A percentile compares a stretch with the other conserved stretches of the same genome.
Evolutionary conservation across 345 rosid genomes (phyloP).

Genomic region (Bruguiera gymnorhiza): DNA sequence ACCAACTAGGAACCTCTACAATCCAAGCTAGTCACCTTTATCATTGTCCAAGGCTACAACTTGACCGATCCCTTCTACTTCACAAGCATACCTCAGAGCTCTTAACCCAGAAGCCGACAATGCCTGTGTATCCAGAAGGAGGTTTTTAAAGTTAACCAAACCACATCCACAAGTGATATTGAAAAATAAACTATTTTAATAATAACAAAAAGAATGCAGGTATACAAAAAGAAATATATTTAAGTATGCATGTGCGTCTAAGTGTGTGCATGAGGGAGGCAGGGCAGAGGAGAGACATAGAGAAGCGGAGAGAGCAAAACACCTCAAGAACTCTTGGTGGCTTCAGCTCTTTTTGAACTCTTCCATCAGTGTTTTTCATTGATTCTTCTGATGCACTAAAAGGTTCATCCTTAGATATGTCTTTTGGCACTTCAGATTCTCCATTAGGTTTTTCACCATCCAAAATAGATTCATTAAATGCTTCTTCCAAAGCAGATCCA

Average conservation of each 20-base stretch:
- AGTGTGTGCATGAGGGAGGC: background rate
- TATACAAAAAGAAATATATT: background rate
- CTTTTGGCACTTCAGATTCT: conserved; percentile 38
- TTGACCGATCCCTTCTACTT: conserved; percentile 87
- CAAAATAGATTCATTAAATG: conserved; percentile 25
- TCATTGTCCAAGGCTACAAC: conserved; percentile 97
- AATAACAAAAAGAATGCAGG: conserved; percentile 1
- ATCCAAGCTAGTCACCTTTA: conserved; percentile 46
- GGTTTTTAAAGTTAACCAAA: background rate
- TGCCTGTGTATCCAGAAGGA: conserved; percentile 49
- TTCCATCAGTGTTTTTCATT: conserved; percentile 38
- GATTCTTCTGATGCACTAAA: conserved; percentile 42
- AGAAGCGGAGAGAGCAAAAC: background rate
- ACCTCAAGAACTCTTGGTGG: conserved; percentile 96
- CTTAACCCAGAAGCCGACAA: conserved; percentile 95
- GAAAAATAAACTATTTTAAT: background rate
- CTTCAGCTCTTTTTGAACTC: conserved; percentile 56
- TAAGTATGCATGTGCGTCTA: background rate
- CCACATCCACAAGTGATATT: too few species aligned
- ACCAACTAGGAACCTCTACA: background rate
- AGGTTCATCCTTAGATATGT: conserved; percentile 39
- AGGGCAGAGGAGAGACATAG: background rate
- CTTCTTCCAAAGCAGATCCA: conserved; percentile 35
- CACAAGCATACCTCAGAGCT: conserved; percentile 90
- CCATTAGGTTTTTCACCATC: conserved; percentile 39